Base-by-base conservation (phyloP, 768 basidiomycete species). In the Pholiota microspora region DNA sequence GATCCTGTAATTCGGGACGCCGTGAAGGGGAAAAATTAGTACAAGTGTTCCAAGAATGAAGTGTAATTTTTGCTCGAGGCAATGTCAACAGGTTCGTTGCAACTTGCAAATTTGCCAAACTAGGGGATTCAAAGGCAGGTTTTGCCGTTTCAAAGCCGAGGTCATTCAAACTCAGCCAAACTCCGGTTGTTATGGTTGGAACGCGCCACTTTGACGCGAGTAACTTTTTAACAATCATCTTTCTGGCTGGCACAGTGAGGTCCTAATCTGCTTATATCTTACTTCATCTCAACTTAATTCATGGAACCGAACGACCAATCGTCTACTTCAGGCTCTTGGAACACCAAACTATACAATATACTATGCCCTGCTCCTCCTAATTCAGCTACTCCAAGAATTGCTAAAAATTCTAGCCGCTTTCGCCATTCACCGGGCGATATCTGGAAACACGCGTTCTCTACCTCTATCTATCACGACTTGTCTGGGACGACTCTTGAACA, bases 1-100 rank as follows among this genome's bases (percentile, higher is more conserved):
- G 72, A 76, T 18, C 71, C 73, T 4, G 69, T 71, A 29, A 68
- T 76, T 24, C 58, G 63, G 16, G 57, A 61, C n/a, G 64, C 52
- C 0, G 60, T 62, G 8, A 51, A 50, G 32, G 60, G 58, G 21
- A 61, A 48, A 21, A 48, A 48, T n/a, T 48, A 34, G 21, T 12
- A 9, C 29, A 31, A n/a, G n/a, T 31, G 6, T 12, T 31, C 29
- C 7, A 31, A 31, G n/a, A n/a, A n/a, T n/a, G n/a, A n/a, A n/a
- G n/a, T n/a, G n/a, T n/a, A n/a, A n/a, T n/a, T n/a, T n/a, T n/a
- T n/a, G n/a, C n/a, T n/a, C n/a, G n/a, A n/a, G n/a, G n/a, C n/a
- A n/a, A n/a, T n/a, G n/a, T n/a, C n/a, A n/a, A n/a, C n/a, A n/a
- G n/a, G n/a, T n/a, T n/a, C n/a, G n/a, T n/a, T n/a, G n/a, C n/a